Percentiles rank a stretch among this genome's conserved stretches.
Evolutionary conservation across 106 monocot species (phyloP).

Genomic region (Gastrodia elata): DNA sequence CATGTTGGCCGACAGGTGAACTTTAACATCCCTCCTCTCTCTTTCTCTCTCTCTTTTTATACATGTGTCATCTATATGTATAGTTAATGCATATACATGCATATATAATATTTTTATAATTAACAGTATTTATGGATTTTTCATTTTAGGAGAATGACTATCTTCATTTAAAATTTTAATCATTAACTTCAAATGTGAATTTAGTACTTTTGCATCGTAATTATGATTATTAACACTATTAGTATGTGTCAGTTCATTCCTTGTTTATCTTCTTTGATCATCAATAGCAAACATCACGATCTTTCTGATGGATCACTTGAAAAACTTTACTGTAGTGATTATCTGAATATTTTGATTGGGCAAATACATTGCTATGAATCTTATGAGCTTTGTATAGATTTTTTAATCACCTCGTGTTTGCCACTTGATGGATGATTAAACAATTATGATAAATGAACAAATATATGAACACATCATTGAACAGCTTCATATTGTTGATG

Average conservation of each 20-base stretch:
- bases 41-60: background rate
- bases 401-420: background rate
- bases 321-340: background rate
- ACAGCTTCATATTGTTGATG: conserved; percentile 1
- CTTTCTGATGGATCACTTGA: background rate
- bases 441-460: background rate
- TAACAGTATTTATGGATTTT: background rate
- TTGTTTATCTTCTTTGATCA: background rate
- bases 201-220: background rate
- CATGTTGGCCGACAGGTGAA: conserved; percentile 99
- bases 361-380: background rate
- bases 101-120: too few species aligned
- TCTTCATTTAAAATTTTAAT: background rate
- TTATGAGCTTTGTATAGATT: background rate
- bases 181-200: background rate
- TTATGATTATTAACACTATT: background rate
- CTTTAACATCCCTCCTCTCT: background rate
- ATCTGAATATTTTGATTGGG: background rate
- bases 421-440: background rate
- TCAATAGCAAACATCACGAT: background rate
- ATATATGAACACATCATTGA: background rate
- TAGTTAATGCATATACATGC: background rate
- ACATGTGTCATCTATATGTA: background rate
- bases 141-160: background rate
- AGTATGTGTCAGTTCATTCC: background rate